A percentile compares a stretch with the other conserved stretches of the same genome.
These are phyloP conservation scores for Bretziella fagacearum DNA, from an alignment of 2,329 filamentous ascomycete genomes.

Conservation along the genomic window DNA sequence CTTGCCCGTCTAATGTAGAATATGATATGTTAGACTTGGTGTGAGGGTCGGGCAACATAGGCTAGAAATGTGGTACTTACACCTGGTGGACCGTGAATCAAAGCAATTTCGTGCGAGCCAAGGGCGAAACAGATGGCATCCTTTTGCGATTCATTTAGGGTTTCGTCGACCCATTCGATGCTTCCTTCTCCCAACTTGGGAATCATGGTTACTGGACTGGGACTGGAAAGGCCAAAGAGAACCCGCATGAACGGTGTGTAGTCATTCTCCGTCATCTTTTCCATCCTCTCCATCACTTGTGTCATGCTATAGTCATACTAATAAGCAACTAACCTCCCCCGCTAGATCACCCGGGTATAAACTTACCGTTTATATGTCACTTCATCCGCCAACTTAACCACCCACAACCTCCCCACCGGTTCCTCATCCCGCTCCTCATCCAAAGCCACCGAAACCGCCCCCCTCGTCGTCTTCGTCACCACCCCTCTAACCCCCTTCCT, in stretches of 20 bases:
- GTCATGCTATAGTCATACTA: constrained; percentile 31
- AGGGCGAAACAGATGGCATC: constrained; percentile 67
- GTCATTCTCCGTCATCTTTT: constrained; percentile 38
- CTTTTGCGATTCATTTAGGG: constrained; percentile 49
- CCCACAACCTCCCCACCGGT: constrained; percentile 37
- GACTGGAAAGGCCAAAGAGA: constrained; percentile 41
- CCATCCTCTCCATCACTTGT: constrained; percentile 40
- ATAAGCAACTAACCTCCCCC: not conserved
- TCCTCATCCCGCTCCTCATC: constrained; percentile 34
- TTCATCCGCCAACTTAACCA: constrained; percentile 51
- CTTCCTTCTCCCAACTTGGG: constrained; percentile 20
- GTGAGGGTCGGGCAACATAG: not conserved
- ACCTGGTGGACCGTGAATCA: constrained; percentile 90
- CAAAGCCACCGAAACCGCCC: constrained; percentile 47
- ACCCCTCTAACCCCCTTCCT: constrained; percentile 53
- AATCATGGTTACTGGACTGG: constrained; percentile 28
- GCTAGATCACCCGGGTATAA: too few species aligned
- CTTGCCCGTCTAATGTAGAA: constrained; percentile 55
- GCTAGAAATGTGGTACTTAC: constrained; percentile 24
- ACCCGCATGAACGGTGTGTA: constrained; percentile 45
- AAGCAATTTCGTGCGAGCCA: constrained; percentile 60
- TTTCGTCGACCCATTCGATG: constrained; percentile 44
- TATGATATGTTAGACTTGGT: constrained; percentile 6
- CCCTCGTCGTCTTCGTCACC: constrained; percentile 44
- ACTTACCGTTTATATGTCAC: constrained; percentile 43